Conservation (phyloP, 805 yeast genomes). For the Brettanomyces bruxellensis region DNA sequence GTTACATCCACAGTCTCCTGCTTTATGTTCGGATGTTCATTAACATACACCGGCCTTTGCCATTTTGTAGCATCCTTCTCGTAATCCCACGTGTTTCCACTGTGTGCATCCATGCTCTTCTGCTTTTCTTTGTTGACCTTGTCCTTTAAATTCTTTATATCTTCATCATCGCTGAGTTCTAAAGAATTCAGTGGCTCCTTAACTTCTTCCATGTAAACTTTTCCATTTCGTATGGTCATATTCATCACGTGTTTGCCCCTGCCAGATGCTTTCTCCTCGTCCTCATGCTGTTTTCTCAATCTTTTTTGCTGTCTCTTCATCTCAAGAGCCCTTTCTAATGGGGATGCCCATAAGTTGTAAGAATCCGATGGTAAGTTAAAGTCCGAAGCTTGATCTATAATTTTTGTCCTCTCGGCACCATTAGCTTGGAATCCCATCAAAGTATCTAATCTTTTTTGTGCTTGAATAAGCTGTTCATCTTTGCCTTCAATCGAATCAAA, state of each 20-base stretch:
- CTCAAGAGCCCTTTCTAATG: conserved; percentile 78
- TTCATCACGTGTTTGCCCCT: conserved; percentile 68
- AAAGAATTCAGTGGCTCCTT: conserved; percentile 14
- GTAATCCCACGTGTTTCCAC: conserved; percentile 47
- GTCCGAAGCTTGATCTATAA: conserved; percentile 90
- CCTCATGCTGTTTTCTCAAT: conserved; percentile 51
- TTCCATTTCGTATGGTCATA: conserved; percentile 73
- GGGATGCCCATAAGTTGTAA: conserved; percentile 75
- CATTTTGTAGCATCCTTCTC: conserved; percentile 45
- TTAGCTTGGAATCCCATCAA: conserved; percentile 75
- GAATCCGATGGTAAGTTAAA: conserved; percentile 47
- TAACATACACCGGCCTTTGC: conserved; percentile 31
- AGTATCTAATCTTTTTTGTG: conserved; percentile 66
- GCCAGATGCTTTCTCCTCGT: conserved; percentile 53
- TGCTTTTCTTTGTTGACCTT: conserved; percentile 29
- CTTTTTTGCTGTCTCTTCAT: conserved; percentile 79
- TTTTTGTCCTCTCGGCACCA: conserved; percentile 82
- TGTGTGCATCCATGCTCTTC: conserved; percentile 5
- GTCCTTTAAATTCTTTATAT: conserved; percentile 24
- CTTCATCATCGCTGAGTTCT: conserved; percentile 27
- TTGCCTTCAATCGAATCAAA: conserved; percentile 30
- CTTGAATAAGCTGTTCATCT: conserved; percentile 56
- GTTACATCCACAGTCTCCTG: too few relatives aligned
- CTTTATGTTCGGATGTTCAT: conserved; percentile 1
- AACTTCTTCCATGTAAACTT: conserved; percentile 56